These are phyloP conservation scores for Candida qinlingensis DNA, from an alignment of 805 yeast genomes.

Conservation along the genomic window DNA sequence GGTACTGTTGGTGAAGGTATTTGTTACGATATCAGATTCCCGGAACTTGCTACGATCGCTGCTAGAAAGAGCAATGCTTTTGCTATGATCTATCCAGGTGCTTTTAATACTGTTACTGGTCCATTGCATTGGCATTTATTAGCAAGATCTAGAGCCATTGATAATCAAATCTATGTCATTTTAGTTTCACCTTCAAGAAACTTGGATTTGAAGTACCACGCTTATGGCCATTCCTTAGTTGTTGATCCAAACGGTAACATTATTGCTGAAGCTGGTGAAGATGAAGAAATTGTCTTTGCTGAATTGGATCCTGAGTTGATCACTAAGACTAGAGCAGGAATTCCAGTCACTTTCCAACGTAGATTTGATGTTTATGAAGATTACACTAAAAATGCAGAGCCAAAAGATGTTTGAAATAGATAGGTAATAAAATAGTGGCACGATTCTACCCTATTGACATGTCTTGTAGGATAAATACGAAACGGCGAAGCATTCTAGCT, in stretches of 20 bases:
- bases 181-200: conserved; percentile 91
- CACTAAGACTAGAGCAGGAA: conserved; percentile 52
- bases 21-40: conserved; percentile 80
- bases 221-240: conserved; percentile 64
- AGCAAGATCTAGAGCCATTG: conserved; percentile 71
- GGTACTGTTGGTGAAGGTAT: conserved; percentile 75
- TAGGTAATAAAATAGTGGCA: background rate
- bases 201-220: conserved; percentile 47
- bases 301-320: conserved; percentile 61
- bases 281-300: conserved; percentile 70
- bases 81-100: conserved; percentile 82
- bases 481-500: too few relatives aligned
- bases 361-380: conserved; percentile 53
- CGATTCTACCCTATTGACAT: too few relatives aligned
- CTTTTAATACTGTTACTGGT: conserved; percentile 83
- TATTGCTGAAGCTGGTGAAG: conserved; percentile 74
- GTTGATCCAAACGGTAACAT: conserved; percentile 62
- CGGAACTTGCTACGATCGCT: conserved; percentile 72
- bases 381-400: conserved; percentile 17
- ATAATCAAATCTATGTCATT: conserved; percentile 67
- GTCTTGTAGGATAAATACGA: too few relatives aligned
- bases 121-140: conserved; percentile 81
- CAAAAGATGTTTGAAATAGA: conserved; percentile 10
- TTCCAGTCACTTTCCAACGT: conserved; percentile 67
- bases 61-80: conserved; percentile 59